Conservation (phyloP, 495 filamentous ascomycete species). For the Penicillium turbatum region DNA sequence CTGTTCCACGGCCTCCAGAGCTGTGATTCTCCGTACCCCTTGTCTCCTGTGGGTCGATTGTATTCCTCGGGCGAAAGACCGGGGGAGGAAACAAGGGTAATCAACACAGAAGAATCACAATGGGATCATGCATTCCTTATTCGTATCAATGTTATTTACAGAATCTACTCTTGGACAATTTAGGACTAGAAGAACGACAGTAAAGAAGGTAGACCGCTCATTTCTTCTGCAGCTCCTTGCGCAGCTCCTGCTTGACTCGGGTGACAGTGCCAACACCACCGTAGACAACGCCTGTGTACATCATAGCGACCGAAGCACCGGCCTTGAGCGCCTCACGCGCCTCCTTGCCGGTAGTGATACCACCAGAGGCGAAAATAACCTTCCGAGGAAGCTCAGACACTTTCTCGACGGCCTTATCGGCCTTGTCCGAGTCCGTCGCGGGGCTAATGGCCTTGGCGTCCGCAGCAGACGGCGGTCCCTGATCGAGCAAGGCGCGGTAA, state of each 20-base stretch:
- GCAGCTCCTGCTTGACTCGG: slow-evolving; percentile 82
- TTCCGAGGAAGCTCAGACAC: slow-evolving; percentile 47
- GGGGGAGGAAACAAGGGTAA: not conserved
- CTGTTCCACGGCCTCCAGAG: not conserved
- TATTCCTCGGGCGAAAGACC: not conserved
- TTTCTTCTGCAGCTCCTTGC: slow-evolving; percentile 46
- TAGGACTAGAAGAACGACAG: not conserved
- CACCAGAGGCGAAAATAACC: slow-evolving; percentile 87
- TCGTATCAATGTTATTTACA: slow-evolving; percentile 27
- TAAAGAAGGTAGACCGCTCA: slow-evolving; percentile 15
- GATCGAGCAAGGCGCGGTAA: slow-evolving; percentile 72
- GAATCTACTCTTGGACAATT: not conserved
- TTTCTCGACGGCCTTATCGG: slow-evolving; percentile 11
- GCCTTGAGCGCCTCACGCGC: slow-evolving; percentile 74
- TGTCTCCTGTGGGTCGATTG: not conserved
- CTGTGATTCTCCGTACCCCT: not conserved
- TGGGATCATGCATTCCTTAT: not conserved
- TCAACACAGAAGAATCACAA: slow-evolving; percentile 1
- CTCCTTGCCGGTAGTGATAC: slow-evolving; percentile 80
- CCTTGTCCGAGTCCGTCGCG: slow-evolving; percentile 8
- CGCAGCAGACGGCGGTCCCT: slow-evolving; percentile 24
- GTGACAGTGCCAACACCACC: slow-evolving; percentile 82
- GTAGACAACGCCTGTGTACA: slow-evolving; percentile 79
- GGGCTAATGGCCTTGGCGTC: slow-evolving; percentile 1
- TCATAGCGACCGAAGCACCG: slow-evolving; percentile 82